Evolutionary conservation across 1,139 yeast species (phyloP).

Genomic region (Keqinozyma sinolaborantium): DNA sequence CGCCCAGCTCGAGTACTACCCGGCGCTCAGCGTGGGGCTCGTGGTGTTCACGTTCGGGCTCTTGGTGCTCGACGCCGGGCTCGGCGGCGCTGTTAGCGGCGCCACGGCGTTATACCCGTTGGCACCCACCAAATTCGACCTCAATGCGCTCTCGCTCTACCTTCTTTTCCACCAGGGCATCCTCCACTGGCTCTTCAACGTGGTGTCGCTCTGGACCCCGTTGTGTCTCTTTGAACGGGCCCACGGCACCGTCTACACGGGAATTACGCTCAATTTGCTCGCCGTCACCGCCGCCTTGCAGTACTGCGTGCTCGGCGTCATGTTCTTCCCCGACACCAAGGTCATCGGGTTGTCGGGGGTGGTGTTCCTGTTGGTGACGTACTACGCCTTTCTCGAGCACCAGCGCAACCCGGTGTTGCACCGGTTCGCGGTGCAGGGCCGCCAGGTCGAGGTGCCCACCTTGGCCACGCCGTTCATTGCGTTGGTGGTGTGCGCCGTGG

Average conservation of each 20-base stretch:
- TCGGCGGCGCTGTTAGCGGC: constrained; percentile 14
- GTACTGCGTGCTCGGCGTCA: constrained; percentile 53
- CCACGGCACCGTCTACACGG: constrained; percentile 88
- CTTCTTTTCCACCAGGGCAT: constrained; percentile 65
- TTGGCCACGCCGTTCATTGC: constrained; percentile 55
- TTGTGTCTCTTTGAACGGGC: constrained; percentile 65
- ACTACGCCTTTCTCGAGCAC: constrained; percentile 60
- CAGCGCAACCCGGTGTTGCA: constrained; percentile 41
- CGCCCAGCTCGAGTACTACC: constrained; percentile 17
- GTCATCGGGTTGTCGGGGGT: constrained; percentile 74
- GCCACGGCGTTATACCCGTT: constrained; percentile 46
- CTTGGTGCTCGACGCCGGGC: constrained; percentile 28
- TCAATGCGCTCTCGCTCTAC: constrained; percentile 69
- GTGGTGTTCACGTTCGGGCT: constrained; percentile 47
- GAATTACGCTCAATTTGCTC: constrained; percentile 70
- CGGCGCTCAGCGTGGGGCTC: constrained; percentile 70
- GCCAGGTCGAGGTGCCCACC: constrained; percentile 51
- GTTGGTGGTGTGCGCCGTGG: constrained; percentile 44
- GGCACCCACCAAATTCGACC: constrained; percentile 53
- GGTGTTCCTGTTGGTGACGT: constrained; percentile 69
- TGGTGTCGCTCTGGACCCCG: constrained; percentile 57
- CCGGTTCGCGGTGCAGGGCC: constrained; percentile 15
- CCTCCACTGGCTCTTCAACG: constrained; percentile 63
- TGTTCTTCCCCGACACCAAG: constrained; percentile 50
- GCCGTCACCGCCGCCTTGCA: constrained; percentile 71